Conservation (phyloP, 2,329 filamentous ascomycete species). For the Fusarium poae region DNA sequence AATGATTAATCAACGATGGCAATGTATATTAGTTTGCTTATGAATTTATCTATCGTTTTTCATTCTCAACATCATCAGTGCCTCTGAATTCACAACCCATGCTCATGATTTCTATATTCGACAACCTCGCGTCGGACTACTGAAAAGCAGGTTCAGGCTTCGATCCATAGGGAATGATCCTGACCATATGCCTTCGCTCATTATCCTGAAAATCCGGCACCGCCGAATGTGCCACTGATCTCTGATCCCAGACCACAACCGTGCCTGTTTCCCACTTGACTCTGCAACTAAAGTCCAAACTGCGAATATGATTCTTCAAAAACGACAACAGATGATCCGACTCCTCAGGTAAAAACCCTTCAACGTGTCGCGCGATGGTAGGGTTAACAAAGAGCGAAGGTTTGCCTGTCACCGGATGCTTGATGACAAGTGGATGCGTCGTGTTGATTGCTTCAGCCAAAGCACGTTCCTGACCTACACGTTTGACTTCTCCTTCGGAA, state of each 20-base stretch:
- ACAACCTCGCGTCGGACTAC: background rate
- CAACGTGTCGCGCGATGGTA: slow-evolving; percentile 48
- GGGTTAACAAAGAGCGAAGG: slow-evolving; percentile 50
- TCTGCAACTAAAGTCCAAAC: slow-evolving; percentile 51
- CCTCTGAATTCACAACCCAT: no score
- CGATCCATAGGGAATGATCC: slow-evolving; percentile 50
- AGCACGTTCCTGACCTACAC: slow-evolving; percentile 48
- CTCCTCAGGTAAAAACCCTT: slow-evolving; percentile 50
- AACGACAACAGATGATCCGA: slow-evolving; percentile 48
- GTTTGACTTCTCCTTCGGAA: slow-evolving; percentile 49
- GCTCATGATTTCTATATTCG: no score
- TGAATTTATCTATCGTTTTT: background rate
- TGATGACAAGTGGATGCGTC: slow-evolving; percentile 49
- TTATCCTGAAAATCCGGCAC: slow-evolving; percentile 50
- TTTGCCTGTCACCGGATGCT: slow-evolving; percentile 49
- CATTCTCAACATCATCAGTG: no score
- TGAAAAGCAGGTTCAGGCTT: slow-evolving; percentile 36
- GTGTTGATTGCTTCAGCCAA: slow-evolving; percentile 49
- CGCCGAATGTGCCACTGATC: slow-evolving; percentile 45
- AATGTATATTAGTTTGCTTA: background rate
- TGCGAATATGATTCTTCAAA: slow-evolving; percentile 49
- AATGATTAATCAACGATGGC: rapidly evolving
- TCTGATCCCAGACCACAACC: slow-evolving; percentile 52
- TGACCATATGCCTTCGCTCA: slow-evolving; percentile 51
- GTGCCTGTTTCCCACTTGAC: slow-evolving; percentile 50